Evolutionary conservation across 345 rosid genomes (phyloP), one percentile per base, ranked within the genome.

Genomic region (Lumnitzera racemosa): DNA sequence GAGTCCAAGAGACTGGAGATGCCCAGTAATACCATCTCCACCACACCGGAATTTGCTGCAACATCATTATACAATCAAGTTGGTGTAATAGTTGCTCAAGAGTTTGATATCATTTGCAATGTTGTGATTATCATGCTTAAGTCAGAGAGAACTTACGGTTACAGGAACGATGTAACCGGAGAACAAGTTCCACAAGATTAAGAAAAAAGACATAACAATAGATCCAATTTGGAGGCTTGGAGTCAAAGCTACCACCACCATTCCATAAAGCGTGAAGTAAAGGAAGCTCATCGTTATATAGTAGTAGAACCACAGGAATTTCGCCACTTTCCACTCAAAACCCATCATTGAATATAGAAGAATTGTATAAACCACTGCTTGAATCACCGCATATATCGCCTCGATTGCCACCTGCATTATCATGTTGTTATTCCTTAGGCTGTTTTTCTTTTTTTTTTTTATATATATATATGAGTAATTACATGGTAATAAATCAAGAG

Each of bases 201-300:
- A 47, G 57, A 74, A 70, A 61, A 67, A 70, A 25, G 71, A 63
- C 74, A 70, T 66, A 23, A n/a, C 9, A 20, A 74, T 70, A 46
- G 69, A 68, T 36, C 69, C 72, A 16, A 70, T 67, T 56, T 67
- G 79, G 4, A 67, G 79, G 57, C 75, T 69, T 0, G 75, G 79
- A 29, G 75, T 74, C 16, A 70, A 49, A 14, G 72, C 72, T 5
- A 70, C 55, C 27, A 63, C 62, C 79, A 74, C 67, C 79, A 74
- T 74, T 13, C 79, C 75, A 16, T 70, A 74, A 63, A 74, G 46
- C 7, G 78, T 27, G 75, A 66, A 70, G 67, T 74, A 74, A 51
- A 63, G 63, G 49, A 59, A 74, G 59, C 69, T 62, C 72, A 70
- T 70, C 69, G 63, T 67, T 15, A 74, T 41, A 63, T 67, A 74